Evolutionary conservation across 148 eudicot genomes (phyloP), one percentile per base, ranked within the genome.

Genomic region (Persicaria maculosa): DNA sequence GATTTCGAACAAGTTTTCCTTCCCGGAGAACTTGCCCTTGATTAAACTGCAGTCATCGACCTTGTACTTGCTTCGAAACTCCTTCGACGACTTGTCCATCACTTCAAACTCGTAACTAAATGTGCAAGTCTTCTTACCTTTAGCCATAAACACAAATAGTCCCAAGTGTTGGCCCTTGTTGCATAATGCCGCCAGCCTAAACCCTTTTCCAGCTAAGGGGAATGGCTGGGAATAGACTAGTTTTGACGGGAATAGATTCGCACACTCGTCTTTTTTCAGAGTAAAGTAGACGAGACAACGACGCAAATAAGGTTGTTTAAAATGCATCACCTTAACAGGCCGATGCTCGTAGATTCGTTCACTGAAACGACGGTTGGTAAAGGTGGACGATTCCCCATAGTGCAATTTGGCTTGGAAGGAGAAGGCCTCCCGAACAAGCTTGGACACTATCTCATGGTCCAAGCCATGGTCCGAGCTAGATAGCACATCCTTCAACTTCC

Each of bases 161-260:
- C 94, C 97, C 10, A 91, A 91, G 54, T 88, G 97, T 47, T 91
- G 97, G 70, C 89, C 94, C 90, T 86, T 85, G 84, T 89, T 91
- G 84, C 97, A 91, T 72, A 88, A 91, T n/a, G 94, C 97, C 0
- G 89, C 88, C 25, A 91, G 82, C 76, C 88, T 89, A 76, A 91
- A 89, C 25, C 92, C 92, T 83, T 91, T 93, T 31, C 94, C 97
- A 5, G 94, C 97, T 54, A 91, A 81, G 79, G 86, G 90, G 72
- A 91, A 89, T 44, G 97, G 92, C 69, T 91, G 97, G 19, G 93
- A 91, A 74, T 88, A 89, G 0, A 91, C 87, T 25, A 91, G 73
- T 4, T 90, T 90, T 0, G 89, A 82, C 47, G 92, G 94, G 81
- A 85, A 89, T 47, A 91, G 77, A 57, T 85, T 84, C 7, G 79